phyloP scores from a whole-genome alignment of 306 rosid species.

The Vigna nakashimae region DNA sequence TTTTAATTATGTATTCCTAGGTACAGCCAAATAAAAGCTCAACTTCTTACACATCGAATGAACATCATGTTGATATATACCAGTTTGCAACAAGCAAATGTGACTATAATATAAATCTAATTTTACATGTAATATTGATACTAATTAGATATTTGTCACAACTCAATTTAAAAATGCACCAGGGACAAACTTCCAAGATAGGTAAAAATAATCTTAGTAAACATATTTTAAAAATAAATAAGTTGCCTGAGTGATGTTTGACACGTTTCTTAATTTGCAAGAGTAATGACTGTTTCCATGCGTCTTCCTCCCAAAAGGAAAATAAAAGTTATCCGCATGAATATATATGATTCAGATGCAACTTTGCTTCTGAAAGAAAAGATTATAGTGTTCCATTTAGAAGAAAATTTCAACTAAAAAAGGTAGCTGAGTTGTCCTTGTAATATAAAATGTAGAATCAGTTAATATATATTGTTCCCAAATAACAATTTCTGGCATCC shows the following conservation, averaged over 20 bases:
- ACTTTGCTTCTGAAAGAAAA: neutral
- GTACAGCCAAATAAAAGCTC: neutral
- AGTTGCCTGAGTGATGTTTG: neutral
- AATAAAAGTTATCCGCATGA: constrained; percentile 10
- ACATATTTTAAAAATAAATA: neutral
- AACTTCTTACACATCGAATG: constrained; percentile 14
- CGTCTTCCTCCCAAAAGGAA: neutral
- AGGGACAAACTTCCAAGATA: constrained; percentile 14
- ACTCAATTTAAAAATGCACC: neutral
- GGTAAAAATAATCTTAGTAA: neutral
- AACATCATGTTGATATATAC: neutral
- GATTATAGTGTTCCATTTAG: constrained; percentile 11
- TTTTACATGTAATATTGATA: constrained; percentile 6
- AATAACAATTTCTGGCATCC: constrained; percentile 23
- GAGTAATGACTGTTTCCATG: neutral
- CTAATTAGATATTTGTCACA: constrained; percentile 3
- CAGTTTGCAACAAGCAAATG: constrained; percentile 1
- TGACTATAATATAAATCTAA: neutral
- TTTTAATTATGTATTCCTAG: neutral
- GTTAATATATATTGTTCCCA: constrained; percentile 4
- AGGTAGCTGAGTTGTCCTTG: constrained; percentile 1
- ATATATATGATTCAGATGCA: constrained; percentile 3
- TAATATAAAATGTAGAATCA: constrained; percentile 22
- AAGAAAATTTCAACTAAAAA: constrained; percentile 25
- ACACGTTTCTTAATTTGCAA: constrained; percentile 1